Percentiles rank a stretch among this genome's conserved stretches.
phyloP scores from a whole-genome alignment of 768 basidiomycete genomes.

The Pleurotus giganteus region DNA sequence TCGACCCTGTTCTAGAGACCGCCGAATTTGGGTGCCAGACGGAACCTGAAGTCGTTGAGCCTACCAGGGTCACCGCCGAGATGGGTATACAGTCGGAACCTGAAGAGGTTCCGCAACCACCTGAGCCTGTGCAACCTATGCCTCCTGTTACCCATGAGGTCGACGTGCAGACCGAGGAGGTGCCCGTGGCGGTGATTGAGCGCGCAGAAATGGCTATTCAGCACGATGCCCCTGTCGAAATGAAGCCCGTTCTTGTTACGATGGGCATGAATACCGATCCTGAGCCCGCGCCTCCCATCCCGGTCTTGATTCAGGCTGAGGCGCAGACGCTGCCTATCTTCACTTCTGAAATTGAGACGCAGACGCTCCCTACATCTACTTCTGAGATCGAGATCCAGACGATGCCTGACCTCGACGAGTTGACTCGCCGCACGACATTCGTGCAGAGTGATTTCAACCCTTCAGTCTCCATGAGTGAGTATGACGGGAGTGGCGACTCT shows the following conservation, averaged over 20 bases:
- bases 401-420: conserved; percentile 10
- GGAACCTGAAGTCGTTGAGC: conserved; percentile 38
- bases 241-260: conserved; percentile 28
- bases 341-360: conserved; percentile 31
- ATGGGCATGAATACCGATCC: conserved; percentile 37
- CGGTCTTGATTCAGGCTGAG: conserved; percentile 27
- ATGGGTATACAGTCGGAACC: conserved; percentile 41
- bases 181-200: conserved; percentile 26
- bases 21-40: conserved; percentile 69
- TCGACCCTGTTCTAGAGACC: conserved; percentile 42
- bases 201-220: conserved; percentile 52
- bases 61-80: conserved; percentile 29
- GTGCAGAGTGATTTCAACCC: conserved; percentile 42
- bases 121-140: conserved; percentile 18
- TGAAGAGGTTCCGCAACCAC: conserved; percentile 17
- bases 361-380: conserved; percentile 16
- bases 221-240: conserved; percentile 31
- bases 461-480: conserved; percentile 18
- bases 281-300: conserved; percentile 18
- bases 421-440: conserved; percentile 40
- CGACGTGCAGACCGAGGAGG: conserved; percentile 15
- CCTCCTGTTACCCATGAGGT: background rate
- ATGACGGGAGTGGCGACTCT: conserved; percentile 32
- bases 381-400: background rate
- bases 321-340: conserved; percentile 34